A percentile compares a stretch with the other conserved stretches of the same genome.
Conservation (phyloP, 768 basidiomycete genomes). For the Lyophyllum atratum region DNA sequence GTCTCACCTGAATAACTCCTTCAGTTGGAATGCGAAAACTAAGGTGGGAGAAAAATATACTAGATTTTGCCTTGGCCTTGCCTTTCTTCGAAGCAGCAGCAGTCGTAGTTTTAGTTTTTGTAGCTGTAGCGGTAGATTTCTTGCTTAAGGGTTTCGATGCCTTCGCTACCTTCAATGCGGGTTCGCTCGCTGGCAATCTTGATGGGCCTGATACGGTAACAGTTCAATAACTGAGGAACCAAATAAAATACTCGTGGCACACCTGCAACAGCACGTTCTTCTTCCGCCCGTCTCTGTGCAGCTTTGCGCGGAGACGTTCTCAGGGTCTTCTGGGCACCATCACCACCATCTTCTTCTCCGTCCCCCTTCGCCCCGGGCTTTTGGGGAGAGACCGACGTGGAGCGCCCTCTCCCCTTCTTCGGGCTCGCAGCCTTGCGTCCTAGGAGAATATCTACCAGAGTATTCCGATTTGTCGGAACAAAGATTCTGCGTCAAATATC, state of each 20-base stretch:
- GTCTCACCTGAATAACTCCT: background rate
- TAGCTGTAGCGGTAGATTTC: background rate
- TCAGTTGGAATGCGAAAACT: background rate
- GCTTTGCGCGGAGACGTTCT: conserved; percentile 18
- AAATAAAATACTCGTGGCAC: background rate
- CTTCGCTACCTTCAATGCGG: background rate
- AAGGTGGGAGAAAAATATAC: background rate
- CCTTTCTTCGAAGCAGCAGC: conserved; percentile 1
- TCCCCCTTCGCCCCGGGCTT: conserved; percentile 14
- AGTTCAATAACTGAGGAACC: background rate
- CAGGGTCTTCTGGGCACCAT: background rate
- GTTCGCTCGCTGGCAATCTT: background rate
- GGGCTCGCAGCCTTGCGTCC: conserved; percentile 41
- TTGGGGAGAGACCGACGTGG: conserved; percentile 31
- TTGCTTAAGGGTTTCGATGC: background rate
- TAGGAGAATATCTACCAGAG: conserved; percentile 22
- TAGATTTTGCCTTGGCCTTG: conserved; percentile 11
- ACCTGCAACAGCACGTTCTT: conserved; percentile 6
- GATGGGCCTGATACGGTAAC: conserved; percentile 1
- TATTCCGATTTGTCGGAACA: conserved; percentile 20
- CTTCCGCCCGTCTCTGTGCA: conserved; percentile 3
- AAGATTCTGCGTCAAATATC: conserved; percentile 15
- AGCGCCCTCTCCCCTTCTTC: conserved; percentile 29
- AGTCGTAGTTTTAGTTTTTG: background rate
- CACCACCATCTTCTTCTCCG: background rate